Conservation (phyloP, 371 early-diverging fungal genomes). For the Mucor velutinosus region DNA sequence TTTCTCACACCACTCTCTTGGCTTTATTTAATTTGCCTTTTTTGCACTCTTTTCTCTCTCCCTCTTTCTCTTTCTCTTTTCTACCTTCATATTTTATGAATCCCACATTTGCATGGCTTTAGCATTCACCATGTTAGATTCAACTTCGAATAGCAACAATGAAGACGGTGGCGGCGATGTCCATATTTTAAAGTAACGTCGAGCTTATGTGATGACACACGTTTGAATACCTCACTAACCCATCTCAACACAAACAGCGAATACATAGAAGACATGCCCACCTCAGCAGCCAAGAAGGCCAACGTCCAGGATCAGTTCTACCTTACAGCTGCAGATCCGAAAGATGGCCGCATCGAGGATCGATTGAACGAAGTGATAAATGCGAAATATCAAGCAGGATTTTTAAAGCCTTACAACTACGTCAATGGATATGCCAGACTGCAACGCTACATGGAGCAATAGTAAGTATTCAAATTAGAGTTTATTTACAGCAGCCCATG, state of each 20-base stretch:
- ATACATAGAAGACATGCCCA: conserved; percentile 10
- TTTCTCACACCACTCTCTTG: conserved; percentile 1
- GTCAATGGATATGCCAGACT: conserved; percentile 87
- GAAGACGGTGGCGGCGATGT: conserved; percentile 7
- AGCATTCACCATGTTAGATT: not conserved
- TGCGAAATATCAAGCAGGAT: conserved; percentile 92
- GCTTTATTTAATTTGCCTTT: not conserved
- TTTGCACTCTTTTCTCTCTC: not conserved
- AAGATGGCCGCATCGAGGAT: conserved; percentile 79
- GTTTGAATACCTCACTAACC: not conserved
- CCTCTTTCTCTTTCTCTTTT: not conserved
- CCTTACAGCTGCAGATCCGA: conserved; percentile 87
- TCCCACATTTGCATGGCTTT: not conserved
- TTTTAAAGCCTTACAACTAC: conserved; percentile 93
- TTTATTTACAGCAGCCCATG: not conserved
- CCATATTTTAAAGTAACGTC: conserved; percentile 13
- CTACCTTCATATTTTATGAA: not conserved
- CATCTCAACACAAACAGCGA: not conserved
- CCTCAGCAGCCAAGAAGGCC: conserved; percentile 4
- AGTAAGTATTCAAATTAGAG: conserved; percentile 41
- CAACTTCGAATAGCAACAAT: conserved; percentile 3
- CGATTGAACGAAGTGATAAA: conserved; percentile 86
- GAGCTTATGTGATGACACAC: not conserved
- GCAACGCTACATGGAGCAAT: conserved; percentile 85
- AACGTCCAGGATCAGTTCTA: conserved; percentile 71